Evolutionary conservation across 2,329 filamentous ascomycete species (phyloP).

Genomic region (Curvularia sp.): DNA sequence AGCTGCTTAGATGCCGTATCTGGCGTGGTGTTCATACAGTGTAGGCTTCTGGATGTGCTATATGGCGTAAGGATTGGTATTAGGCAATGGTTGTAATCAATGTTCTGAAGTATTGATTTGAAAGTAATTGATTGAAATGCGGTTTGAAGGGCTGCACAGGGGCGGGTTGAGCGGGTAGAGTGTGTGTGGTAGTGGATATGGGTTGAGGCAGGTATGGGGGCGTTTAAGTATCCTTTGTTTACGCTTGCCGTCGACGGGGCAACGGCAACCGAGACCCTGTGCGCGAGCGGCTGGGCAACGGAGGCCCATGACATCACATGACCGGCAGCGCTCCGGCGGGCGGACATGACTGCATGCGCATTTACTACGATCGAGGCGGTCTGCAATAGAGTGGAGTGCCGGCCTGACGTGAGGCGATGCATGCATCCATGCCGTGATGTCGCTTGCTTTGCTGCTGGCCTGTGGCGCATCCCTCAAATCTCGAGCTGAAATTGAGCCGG

Average conservation of each 20-base stretch:
- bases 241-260: constrained; percentile 41
- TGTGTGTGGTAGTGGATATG: constrained; percentile 29
- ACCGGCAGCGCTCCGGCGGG: constrained; percentile 15
- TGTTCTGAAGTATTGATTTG: constrained; percentile 50
- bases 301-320: constrained; percentile 41
- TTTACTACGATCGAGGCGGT: background rate
- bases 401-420: background rate
- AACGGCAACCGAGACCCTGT: constrained; percentile 30
- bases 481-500: background rate
- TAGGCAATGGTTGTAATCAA: constrained; percentile 49
- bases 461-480: constrained; percentile 1
- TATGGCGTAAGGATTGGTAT: constrained; percentile 48
- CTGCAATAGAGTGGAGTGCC: background rate
- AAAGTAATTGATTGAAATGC: constrained; percentile 31
- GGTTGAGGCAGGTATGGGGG: constrained; percentile 29
- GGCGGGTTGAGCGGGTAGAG: constrained; percentile 18
- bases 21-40: constrained; percentile 32
- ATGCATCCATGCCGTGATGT: constrained; percentile 9
- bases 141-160: constrained; percentile 24
- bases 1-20: constrained; percentile 9
- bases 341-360: constrained; percentile 15
- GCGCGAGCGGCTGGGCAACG: constrained; percentile 19
- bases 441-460: constrained; percentile 2
- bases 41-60: constrained; percentile 38
- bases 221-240: constrained; percentile 49